Percentiles rank a stretch among this genome's conserved stretches.
phyloP scores from a whole-genome alignment of 2,329 filamentous ascomycete genomes.

The Diatrype stigma region DNA sequence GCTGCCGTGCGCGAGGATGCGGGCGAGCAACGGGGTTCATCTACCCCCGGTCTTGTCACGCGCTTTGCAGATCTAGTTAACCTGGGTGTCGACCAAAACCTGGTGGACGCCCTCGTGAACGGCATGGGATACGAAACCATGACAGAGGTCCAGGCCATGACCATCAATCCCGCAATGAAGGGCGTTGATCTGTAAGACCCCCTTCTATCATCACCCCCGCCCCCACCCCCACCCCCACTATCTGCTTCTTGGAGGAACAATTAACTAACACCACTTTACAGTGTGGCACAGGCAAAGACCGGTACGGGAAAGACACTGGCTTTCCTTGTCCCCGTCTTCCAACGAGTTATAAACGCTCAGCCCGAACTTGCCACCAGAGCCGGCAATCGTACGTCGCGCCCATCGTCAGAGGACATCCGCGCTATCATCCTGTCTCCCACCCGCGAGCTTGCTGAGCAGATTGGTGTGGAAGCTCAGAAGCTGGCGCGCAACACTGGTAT shows the following conservation, averaged over 20 bases:
- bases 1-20: constrained; percentile 13
- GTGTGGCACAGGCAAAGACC: constrained; percentile 90
- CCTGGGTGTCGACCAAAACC: constrained; percentile 54
- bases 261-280: constrained; percentile 32
- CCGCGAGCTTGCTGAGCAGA: constrained; percentile 76
- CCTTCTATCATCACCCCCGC: constrained; percentile 15
- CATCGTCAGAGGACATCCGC: constrained; percentile 56
- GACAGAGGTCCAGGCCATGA: constrained; percentile 87
- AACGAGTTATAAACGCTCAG: constrained; percentile 67
- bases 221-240: background rate
- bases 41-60: constrained; percentile 24
- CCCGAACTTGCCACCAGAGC: constrained; percentile 52
- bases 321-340: constrained; percentile 82
- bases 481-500: constrained; percentile 63
- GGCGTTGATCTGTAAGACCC: constrained; percentile 73
- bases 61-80: constrained; percentile 42
- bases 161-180: constrained; percentile 73
- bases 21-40: constrained; percentile 1
- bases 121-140: constrained; percentile 77
- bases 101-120: constrained; percentile 65
- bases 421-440: constrained; percentile 75
- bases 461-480: constrained; percentile 72
- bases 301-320: constrained; percentile 96
- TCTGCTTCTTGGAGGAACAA: background rate
- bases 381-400: constrained; percentile 22